These are phyloP conservation scores for Irineochytrium annulatum DNA, from an alignment of 192 early-diverging fungal genomes.

Conservation along the genomic window DNA sequence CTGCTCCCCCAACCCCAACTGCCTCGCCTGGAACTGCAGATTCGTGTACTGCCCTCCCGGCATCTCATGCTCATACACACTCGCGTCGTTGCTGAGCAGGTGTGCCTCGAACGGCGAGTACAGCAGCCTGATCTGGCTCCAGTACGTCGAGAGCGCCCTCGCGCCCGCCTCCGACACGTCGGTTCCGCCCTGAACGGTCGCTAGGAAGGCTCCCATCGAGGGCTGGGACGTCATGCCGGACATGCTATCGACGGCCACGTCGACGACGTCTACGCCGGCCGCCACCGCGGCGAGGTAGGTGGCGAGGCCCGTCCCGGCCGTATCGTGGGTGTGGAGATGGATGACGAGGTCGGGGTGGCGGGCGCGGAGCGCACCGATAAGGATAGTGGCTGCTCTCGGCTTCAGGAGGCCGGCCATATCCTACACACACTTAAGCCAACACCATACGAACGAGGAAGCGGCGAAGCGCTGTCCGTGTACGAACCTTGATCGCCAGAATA, in stretches of 20 bases:
- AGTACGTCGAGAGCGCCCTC: slow-evolving; percentile 86
- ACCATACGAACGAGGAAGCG: slow-evolving; percentile 15
- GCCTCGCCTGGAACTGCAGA: slow-evolving; percentile 94
- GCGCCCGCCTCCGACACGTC: slow-evolving; percentile 79
- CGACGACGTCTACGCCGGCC: slow-evolving; percentile 88
- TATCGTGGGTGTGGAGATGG: slow-evolving; percentile 92
- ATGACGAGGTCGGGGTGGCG: slow-evolving; percentile 87
- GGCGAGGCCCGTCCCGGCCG: slow-evolving; percentile 94
- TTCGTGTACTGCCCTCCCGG: slow-evolving; percentile 98
- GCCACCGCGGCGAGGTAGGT: slow-evolving; percentile 88
- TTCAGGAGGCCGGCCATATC: slow-evolving; percentile 98
- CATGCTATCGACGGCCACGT: slow-evolving; percentile 90
- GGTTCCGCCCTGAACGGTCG: slow-evolving; percentile 84
- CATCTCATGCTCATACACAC: slow-evolving; percentile 96
- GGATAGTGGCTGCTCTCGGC: slow-evolving; percentile 79
- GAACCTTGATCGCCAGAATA: slow-evolving; percentile 62
- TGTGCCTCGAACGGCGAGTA: slow-evolving; percentile 97
- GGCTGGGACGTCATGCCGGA: slow-evolving; percentile 96
- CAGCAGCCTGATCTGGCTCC: slow-evolving; percentile 91
- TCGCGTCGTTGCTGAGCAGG: slow-evolving; percentile 81
- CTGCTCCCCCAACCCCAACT: slow-evolving; percentile 84
- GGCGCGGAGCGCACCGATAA: slow-evolving; percentile 83
- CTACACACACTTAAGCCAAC: slow-evolving; percentile 51
- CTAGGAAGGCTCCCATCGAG: slow-evolving; percentile 91
- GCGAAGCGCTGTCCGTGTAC: no score